Evolutionary conservation across 1,284 basidiomycete species (phyloP), one percentile per base, ranked within the genome.

Genomic region (Apiotrichum laibachii): DNA sequence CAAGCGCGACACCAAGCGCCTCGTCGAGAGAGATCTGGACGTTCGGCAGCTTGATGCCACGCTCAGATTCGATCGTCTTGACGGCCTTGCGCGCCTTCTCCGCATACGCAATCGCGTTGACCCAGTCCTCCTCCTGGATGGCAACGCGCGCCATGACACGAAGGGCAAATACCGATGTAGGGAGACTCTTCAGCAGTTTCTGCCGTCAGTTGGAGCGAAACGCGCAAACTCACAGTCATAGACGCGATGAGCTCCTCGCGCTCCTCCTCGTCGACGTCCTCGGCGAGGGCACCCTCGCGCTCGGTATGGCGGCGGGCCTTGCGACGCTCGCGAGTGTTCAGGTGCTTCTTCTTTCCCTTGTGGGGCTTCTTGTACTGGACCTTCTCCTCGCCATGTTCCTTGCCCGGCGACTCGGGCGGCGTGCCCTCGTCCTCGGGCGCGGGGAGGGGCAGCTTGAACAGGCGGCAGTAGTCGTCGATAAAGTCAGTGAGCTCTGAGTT

Each of bases 71-170:
- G 7, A 83, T 71, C n/a, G 79, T 80, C 13, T 79, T 78, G 6
- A 89, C 71, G 12, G 88, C 80, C 50, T 82, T 82, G 22, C 92
- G 75, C 0, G 88, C 88, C 45, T 81, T 84, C 65, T 91, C 88
- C 1, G 88, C 83, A 1, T 86, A 82, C 51, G 85, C 83, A 55
- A 90, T 85, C 0, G 86, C 85, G 61, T 87, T 88, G 48, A 86
- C 81, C 73, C 88, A 90, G 73, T 98, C 93, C 19, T 82, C 77
- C 66, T 93, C 89, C 21, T 82, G 76, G 11, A 88, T 77, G 67
- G 92, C 89, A n/a, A 92, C 80, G 33, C 88, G 84, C 0, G 85
- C 81, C 52, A 87, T 80, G 40, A 94, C 83, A 31, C 89, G 84
- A 68, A 85, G 86, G 1, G 86, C 86, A 42, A 95, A 78, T 8